Conservation (phyloP, 805 yeast species). For the Citeromyces nyonsensis region DNA sequence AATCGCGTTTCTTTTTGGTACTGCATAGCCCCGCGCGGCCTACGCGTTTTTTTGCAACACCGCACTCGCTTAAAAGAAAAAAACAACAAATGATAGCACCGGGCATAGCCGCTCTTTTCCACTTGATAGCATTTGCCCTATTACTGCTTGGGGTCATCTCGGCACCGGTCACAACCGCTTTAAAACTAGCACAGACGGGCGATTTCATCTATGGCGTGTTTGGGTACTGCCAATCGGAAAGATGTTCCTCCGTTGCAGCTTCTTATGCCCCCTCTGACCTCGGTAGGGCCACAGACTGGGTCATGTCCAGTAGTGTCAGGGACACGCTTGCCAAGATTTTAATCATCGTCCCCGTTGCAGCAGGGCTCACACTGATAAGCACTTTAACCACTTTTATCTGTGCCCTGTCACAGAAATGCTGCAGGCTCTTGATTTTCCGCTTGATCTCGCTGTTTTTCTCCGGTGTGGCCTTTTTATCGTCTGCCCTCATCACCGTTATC, state of each 20-base stretch:
- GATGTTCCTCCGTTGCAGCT: slow-evolving; percentile 28
- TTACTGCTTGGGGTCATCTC: slow-evolving; percentile 46
- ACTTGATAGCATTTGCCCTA: slow-evolving; percentile 42
- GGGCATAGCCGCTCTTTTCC: slow-evolving; percentile 23
- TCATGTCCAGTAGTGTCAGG: slow-evolving; percentile 26
- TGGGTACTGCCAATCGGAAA: slow-evolving; percentile 36
- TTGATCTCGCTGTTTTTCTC: slow-evolving; percentile 27
- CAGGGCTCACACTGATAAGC: slow-evolving; percentile 39
- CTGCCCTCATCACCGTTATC: slow-evolving; percentile 40
- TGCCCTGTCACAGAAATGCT: slow-evolving; percentile 11
- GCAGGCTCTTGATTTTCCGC: slow-evolving; percentile 13
- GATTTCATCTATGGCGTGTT: slow-evolving; percentile 42
- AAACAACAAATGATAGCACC: slow-evolving; percentile 1
- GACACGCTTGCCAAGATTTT: slow-evolving; percentile 35
- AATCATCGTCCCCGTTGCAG: slow-evolving; percentile 51
- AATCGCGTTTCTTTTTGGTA: too few species aligned
- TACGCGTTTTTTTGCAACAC: slow-evolving; percentile 1
- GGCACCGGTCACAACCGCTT: slow-evolving; percentile 35
- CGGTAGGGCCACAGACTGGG: slow-evolving; percentile 27
- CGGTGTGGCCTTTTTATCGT: slow-evolving; percentile 31
- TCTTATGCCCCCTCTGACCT: slow-evolving; percentile 18
- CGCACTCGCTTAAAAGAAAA: not conserved
- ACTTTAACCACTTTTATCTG: slow-evolving; percentile 20
- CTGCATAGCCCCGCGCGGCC: slow-evolving; percentile 1
- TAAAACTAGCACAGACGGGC: slow-evolving; percentile 32